Evolutionary conservation across 2,329 filamentous ascomycete genomes (phyloP), one percentile per base, ranked within the genome.

Genomic region (Sporothrix inflata): DNA sequence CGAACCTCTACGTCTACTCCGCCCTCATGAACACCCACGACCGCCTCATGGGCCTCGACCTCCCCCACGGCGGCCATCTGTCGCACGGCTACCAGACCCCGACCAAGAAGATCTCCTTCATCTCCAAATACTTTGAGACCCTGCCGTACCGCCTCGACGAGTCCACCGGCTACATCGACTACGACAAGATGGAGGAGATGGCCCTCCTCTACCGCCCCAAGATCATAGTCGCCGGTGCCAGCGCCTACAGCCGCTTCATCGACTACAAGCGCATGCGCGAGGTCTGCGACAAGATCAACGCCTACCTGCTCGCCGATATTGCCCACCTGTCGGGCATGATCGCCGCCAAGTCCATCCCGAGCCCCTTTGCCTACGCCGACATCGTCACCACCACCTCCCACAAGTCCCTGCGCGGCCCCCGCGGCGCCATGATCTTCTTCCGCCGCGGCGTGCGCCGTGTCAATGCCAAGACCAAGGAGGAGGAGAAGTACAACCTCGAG

Each of bases 91-190:
- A 99, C 84, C 96, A 99, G 84, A 98, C 93, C 24, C 94, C 96
- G 3, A 91, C 91, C 70, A 94, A 91, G 83, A 95, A 94, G 88
- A 98, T 99, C 81, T 98, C 95, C n/a, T 94, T 94, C 78, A 91
- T 99, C 76, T 98, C 95, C 72, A 98, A 97, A 81, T 99, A 99
- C 85, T 99, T 99, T 81, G 96, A 99, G 85, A 99, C 96, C 47
- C 85, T 99, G 75, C 96, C 96, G 5, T 99, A 99, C 86, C 91
- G 94, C 73, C 88, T 98, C 71, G 90, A 98, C 84, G 92, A 97
- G 79, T 87, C 90, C 75, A 98, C 95, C 6, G 96, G 96, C 73
- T 86, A 95, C 77, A 99, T 99, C 79, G 94, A 99, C 85, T 99
- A 99, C 83, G 91, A 93, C 79, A 92, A 92, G 80, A 88, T 99